phyloP scores from a whole-genome alignment of 305 asterid genomes.

The Stenogyne calaminthoides region DNA sequence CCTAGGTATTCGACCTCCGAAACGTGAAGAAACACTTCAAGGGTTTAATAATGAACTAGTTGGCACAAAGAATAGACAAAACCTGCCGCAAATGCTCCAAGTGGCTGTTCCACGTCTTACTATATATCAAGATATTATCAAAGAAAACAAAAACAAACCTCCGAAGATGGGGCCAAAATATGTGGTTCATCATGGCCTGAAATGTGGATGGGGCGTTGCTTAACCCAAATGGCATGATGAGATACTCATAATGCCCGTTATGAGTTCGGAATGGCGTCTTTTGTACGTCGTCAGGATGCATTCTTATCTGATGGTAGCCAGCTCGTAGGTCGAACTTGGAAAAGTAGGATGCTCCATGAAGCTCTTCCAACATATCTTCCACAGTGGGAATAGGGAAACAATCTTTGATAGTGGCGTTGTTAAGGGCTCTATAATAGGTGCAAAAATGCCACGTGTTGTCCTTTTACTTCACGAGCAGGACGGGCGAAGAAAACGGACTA shows the following conservation, averaged over 20 bases:
- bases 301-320: no score
- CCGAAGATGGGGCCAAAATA: accelerated
- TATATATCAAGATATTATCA: not conserved
- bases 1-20: not conserved
- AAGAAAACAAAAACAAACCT: no score
- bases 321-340: no score
- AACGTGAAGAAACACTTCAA: not conserved
- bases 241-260: not conserved
- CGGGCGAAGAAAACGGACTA: no score
- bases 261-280: not conserved
- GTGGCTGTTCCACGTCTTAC: not conserved
- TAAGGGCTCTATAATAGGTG: no score
- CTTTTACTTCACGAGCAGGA: no score
- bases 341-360: no score
- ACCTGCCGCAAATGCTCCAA: not conserved
- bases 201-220: not conserved
- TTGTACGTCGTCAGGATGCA: not conserved
- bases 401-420: no score
- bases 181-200: not conserved
- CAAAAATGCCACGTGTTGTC: no score
- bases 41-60: not conserved
- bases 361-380: no score
- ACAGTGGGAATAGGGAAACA: no score
- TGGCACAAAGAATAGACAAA: not conserved
- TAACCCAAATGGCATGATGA: no score